Base-by-base conservation (phyloP, 176 grass and related monocot species). In the Oryza punctata region DNA sequence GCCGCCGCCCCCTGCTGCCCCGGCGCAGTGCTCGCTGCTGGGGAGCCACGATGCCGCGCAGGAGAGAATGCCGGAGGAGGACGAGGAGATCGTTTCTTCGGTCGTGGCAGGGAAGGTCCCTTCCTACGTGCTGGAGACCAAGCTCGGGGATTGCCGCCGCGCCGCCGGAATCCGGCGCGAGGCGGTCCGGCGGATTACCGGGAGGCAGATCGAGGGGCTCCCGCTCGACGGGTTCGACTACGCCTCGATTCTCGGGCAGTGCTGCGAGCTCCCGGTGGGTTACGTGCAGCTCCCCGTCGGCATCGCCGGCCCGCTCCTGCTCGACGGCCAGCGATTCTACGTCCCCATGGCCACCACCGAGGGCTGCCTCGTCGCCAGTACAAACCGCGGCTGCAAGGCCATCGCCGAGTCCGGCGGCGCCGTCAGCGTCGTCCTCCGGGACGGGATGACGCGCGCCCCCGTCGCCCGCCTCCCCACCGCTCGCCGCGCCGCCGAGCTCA, bases 341-440 rank as follows among this genome's bases (percentile, higher is more conserved):
- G 70, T 98, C n/a, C 96, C 96, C 72, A 98, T 98, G 93, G 96
- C 96, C 3, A 98, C 96, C 38, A 98, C 96, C 1, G 96, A 98
- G 86, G 96, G 96, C 10, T 98, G 96, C 80, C 89, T 98, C 67
- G 87, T 98, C 35, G 96, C 96, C 47, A 98, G 96, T 86, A 95
- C 93, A 29, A 95, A 94, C 89, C 90, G 96, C 23, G 96, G 96
- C 14, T 98, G 96, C 87, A 98, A 98, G 88, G 96, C 96, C 79
- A 93, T 98, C 67, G 84, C 91, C 11, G 85, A 87, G 85, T 95
- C 89, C 1, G 92, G 96, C 12, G 96, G 92, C 25, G 96, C 96
- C 54, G 44, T 2, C 49, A 98, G 96, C 89, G 89, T 98, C 35
- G 91, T 98, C 35, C 82, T 95, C 19, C 84, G 85, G n/a, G 96